Evolutionary conservation across 805 yeast genomes (phyloP), one percentile per base, ranked within the genome.

Genomic region (Tetrapisispora taiwanensis): DNA sequence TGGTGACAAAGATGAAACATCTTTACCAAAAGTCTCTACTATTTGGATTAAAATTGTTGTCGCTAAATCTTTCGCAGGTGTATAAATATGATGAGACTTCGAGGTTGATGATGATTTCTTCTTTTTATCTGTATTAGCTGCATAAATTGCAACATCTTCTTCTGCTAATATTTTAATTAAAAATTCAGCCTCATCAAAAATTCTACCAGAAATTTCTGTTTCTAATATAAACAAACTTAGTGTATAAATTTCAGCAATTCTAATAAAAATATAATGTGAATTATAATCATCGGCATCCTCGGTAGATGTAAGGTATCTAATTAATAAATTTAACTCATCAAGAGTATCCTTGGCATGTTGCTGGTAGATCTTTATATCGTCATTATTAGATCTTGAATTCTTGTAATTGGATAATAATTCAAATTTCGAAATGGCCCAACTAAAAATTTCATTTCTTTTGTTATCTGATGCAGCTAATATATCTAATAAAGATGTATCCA

Each of bases 1-100:
- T 7, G 72, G 67, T 1, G 58, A 53, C 33, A 67, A 55, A 1
- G 71, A 63, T 6, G 60, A 53, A 2, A 68, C 46, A 10, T 60
- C 60, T 12, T 57, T 54, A 1, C 65, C 63, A 51, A 62, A 68
- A 1, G 51, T 44, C 45, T 65, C 65, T 44, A 62, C 60, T 3
- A 68, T 43, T 15, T 56, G 60, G 0, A 51, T 51, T 13, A 68
- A 51, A 1, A 60, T 43, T 0, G 58, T 58, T 32, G 51, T 51
- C 7, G 66, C 57, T 19, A 65, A 13, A 24, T 60, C 56, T 46
- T 63, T 66, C 5, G 58, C 51, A 14, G 59, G 52, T 1, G 60
- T 48, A 31, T 49, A 52, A 8, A 42, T 41, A 43, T 56, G 53
- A 0, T 45, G 41, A 15, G 55, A 54, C 30, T 60, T 60, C 19